Evolutionary conservation across 768 basidiomycete genomes (phyloP), one percentile per base, ranked within the genome.

Genomic region (Tubosaeta brunneosetosa): DNA sequence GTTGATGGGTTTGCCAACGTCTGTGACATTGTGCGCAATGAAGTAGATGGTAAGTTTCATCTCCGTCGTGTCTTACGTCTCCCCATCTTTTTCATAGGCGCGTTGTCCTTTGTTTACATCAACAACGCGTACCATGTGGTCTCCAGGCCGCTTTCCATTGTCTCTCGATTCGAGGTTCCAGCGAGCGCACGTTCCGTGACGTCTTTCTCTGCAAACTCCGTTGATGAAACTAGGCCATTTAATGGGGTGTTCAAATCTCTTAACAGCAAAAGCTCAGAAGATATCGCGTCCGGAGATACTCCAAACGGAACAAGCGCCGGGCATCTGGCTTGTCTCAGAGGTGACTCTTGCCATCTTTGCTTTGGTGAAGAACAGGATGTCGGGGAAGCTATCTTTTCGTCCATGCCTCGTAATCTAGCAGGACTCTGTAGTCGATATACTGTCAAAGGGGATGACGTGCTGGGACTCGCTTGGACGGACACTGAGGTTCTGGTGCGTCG

Each of bases 181-280:
- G 44, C 50, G 11, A 45, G 55, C 32, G 31, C 52, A 17, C 55
- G 50, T 17, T 64, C 68, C 8, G 34, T 45, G 9, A 42, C 56
- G 13, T 55, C 61, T 46, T 66, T 55, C 11, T 49, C 55, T 6
- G 44, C 49, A 7, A 58, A 58, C n/a, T 66, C 66, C n/a, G 32
- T 38, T 4, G 66, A 67, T 1, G 67, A 66, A 25, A 37, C 36
- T 11, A 56, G 62, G 26, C 56, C 71, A 10, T 63, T 82, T 7
- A 85, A 83, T 54, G 38, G 38, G 17, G 77, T 83, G 3, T 83
- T 89, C 73, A 89, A 83, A 62, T 70, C 74, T 1, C 73, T 80
- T 13, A 73, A 74, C 50, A 70, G 70, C 26, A 73, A 64, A n/a
- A 79, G 81, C n/a, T 60, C 73, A 0, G 85, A 86, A 29, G 71